Conservation (phyloP, 345 rosid species). For the Murraya koenigii region DNA sequence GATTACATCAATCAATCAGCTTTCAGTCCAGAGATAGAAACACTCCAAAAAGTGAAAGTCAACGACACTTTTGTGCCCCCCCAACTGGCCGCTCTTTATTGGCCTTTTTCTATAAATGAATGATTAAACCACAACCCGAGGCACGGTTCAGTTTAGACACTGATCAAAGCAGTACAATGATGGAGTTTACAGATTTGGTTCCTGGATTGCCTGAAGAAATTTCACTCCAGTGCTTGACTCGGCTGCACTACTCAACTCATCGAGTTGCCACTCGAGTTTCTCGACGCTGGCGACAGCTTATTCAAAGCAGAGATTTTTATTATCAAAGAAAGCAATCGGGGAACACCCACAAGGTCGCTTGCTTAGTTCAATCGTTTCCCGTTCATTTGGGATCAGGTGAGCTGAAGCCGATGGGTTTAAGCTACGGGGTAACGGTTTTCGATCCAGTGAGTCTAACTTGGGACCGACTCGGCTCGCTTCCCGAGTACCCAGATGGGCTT, state of each 20-base stretch:
- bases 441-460: slow-evolving; percentile 33
- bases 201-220: slow-evolving; percentile 47
- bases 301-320: slow-evolving; percentile 32
- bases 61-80: not conserved
- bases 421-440: slow-evolving; percentile 32
- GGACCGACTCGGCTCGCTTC: slow-evolving; percentile 38
- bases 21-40: not conserved
- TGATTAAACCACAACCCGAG: not conserved
- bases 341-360: slow-evolving; percentile 31
- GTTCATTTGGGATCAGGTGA: not conserved
- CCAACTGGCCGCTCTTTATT: not conserved
- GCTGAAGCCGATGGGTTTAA: slow-evolving; percentile 15
- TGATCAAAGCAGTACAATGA: not conserved
- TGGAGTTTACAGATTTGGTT: slow-evolving; percentile 22
- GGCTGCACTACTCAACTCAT: slow-evolving; percentile 36
- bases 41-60: too few relatives aligned
- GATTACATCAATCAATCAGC: not conserved
- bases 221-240: slow-evolving; percentile 42
- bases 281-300: slow-evolving; percentile 36
- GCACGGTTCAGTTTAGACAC: not conserved
- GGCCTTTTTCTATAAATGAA: not conserved
- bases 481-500: slow-evolving; percentile 39
- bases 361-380: slow-evolving; percentile 34
- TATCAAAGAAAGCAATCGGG: slow-evolving; percentile 28
- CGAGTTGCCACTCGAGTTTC: slow-evolving; percentile 36